Evolutionary conservation across 139 green algal genomes (phyloP), one percentile per base, ranked within the genome.

Genomic region (Tetratostichococcus sp.): DNA sequence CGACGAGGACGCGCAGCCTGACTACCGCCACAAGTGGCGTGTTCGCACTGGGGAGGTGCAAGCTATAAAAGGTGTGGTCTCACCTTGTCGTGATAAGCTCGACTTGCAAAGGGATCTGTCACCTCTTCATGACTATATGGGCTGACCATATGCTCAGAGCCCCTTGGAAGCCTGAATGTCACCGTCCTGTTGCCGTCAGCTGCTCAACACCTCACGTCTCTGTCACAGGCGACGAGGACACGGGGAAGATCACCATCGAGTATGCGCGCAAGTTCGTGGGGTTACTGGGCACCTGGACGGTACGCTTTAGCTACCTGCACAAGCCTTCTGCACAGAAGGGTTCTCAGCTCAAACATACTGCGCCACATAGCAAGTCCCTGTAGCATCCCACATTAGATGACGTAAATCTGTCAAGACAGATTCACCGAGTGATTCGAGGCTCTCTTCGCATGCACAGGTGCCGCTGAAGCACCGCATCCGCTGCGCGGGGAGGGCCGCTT

Each of bases 21-120:
- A 79, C 35, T 89, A 89, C 83, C 76, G 69, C 30, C 67, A 80
- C 75, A 85, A 83, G 76, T 89, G 85, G 85, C 30, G 79, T 31
- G 50, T 89, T 68, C 80, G 71, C 43, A 43, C 85, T 23, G 28
- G 70, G 1, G 80, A 89, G 65, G 74, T 89, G 21, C 80, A 89
- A 67, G 86, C 84, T 50, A 70, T 89, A 16, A 65, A 67, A 35
- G 78, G 82, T 86, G 75, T 4, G 70, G 26, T 1, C 2, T 17
- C 67, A 28, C 0, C 6, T 23, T 58, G 30, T 43, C n/a, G 5
- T 30, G 67, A 21, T 50, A 57, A 31, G 4, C 32, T 35, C 25
- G 39, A 35, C 6, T 71, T 11, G 66, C 34, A 34, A 73, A 26
- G 62, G 70, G 31, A n/a, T n/a, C n/a, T n/a, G n/a, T n/a, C n/a